Conservation (phyloP, 2,329 filamentous ascomycete species). For the Diaporthe humulicola region DNA sequence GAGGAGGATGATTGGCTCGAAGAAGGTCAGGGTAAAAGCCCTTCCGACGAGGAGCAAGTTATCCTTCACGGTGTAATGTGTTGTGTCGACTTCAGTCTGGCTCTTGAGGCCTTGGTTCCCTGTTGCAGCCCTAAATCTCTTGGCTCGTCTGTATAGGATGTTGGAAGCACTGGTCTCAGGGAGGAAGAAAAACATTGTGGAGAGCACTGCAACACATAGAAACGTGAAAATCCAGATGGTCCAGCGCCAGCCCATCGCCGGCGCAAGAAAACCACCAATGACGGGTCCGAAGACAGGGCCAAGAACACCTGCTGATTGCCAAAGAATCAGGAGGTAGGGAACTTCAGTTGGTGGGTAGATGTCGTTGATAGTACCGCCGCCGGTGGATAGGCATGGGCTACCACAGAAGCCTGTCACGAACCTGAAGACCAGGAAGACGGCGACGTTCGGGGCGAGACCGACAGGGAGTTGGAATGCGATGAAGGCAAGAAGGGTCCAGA, state of each 20-base stretch:
- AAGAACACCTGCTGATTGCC: background rate
- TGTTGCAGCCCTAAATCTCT: background rate
- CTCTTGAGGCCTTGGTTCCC: background rate
- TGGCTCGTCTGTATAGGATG: conserved; percentile 6
- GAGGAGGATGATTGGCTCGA: background rate
- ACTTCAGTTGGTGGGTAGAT: conserved; percentile 2
- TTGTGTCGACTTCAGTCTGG: background rate
- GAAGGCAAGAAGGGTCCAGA: conserved; percentile 20
- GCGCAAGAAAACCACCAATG: conserved; percentile 1
- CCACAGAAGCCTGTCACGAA: conserved; percentile 16
- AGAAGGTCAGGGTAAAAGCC: background rate
- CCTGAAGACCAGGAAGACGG: conserved; percentile 19
- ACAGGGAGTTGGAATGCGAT: conserved; percentile 35
- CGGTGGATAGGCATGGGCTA: background rate
- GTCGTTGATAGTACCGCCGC: conserved; percentile 20
- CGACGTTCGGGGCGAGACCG: conserved; percentile 5
- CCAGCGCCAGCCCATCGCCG: conserved; percentile 23
- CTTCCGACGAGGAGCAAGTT: background rate
- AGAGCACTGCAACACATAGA: background rate
- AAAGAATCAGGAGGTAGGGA: background rate
- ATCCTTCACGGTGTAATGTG: background rate
- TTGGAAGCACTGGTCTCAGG: conserved; percentile 15
- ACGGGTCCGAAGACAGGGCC: conserved; percentile 2
- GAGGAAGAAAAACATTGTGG: conserved; percentile 16
- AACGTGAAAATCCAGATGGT: conserved; percentile 11